Evolutionary conservation across 2,329 filamentous ascomycete species (phyloP).

Genomic region (Trichophyton mentagrophytes): DNA sequence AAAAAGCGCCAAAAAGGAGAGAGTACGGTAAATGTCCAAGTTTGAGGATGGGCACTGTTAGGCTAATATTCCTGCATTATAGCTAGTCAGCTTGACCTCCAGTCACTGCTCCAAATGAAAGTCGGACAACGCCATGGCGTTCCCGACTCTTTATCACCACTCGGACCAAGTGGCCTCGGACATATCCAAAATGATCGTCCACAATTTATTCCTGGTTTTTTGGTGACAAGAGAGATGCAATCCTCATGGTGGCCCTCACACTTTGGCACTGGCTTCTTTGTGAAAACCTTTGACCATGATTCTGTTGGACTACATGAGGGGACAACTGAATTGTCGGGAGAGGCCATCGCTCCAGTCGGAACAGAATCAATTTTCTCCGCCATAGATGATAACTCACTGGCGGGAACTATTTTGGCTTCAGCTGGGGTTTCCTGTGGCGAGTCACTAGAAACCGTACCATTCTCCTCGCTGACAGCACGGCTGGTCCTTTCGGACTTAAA

Average conservation of each 20-base stretch:
- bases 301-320: conserved; percentile 33
- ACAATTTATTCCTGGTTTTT: conserved; percentile 76
- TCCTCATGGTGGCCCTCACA: conserved; percentile 78
- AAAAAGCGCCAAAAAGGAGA: not conserved
- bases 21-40: not conserved
- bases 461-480: not conserved
- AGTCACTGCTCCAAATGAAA: conserved; percentile 60
- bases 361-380: not conserved
- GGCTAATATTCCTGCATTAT: not conserved
- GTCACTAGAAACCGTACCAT: not conserved
- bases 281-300: conserved; percentile 74
- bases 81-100: conserved; percentile 31
- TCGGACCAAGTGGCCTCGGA: conserved; percentile 67
- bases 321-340: not conserved
- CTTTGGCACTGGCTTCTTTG: conserved; percentile 57
- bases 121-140: conserved; percentile 81
- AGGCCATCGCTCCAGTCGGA: not conserved
- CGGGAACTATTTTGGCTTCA: not conserved
- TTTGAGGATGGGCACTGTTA: not conserved
- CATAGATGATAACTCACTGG: not conserved
- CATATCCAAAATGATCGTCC: conserved; percentile 57
- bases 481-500: conserved; percentile 8
- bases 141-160: conserved; percentile 68
- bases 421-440: not conserved
- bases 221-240: conserved; percentile 71